phyloP scores from a whole-genome alignment of 2,329 filamentous ascomycete species.

The Whalleya microplaca region DNA sequence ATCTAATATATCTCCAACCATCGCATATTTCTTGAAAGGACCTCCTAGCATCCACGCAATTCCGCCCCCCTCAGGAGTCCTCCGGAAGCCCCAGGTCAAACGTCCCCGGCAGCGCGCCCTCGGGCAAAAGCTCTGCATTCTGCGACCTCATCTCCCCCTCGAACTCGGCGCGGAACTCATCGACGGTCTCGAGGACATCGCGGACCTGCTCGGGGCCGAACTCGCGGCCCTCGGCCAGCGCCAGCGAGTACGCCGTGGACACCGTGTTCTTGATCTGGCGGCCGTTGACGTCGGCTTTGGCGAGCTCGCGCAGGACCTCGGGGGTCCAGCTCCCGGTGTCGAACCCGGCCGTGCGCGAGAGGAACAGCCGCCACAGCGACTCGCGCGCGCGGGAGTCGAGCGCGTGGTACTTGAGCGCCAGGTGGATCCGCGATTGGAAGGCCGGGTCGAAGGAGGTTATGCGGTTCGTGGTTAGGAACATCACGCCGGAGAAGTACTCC shows the following conservation, averaged over 20 bases:
- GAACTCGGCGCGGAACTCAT: background rate
- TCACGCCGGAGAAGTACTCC: constrained; percentile 44
- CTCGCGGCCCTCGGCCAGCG: background rate
- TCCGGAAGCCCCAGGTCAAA: background rate
- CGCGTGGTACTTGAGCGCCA: constrained; percentile 31
- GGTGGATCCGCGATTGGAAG: constrained; percentile 40
- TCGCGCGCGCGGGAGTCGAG: constrained; percentile 11
- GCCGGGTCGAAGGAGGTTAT: constrained; percentile 39
- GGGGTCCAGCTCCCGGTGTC: background rate
- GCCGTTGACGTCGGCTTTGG: background rate
- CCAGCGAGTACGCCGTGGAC: background rate
- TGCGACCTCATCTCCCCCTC: background rate
- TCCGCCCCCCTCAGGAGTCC: background rate
- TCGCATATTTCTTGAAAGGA: background rate
- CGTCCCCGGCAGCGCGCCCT: background rate
- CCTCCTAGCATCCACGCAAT: background rate
- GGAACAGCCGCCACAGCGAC: constrained; percentile 26
- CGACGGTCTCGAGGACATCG: background rate
- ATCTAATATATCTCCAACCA: background rate
- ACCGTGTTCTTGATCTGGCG: constrained; percentile 6
- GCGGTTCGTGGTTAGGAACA: constrained; percentile 44
- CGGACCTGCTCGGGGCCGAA: background rate
- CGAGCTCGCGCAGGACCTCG: background rate
- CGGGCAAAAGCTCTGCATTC: background rate
- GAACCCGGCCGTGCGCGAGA: background rate